Base-by-base conservation (phyloP, 768 basidiomycete species). In the Psilocybe subaeruginosa region DNA sequence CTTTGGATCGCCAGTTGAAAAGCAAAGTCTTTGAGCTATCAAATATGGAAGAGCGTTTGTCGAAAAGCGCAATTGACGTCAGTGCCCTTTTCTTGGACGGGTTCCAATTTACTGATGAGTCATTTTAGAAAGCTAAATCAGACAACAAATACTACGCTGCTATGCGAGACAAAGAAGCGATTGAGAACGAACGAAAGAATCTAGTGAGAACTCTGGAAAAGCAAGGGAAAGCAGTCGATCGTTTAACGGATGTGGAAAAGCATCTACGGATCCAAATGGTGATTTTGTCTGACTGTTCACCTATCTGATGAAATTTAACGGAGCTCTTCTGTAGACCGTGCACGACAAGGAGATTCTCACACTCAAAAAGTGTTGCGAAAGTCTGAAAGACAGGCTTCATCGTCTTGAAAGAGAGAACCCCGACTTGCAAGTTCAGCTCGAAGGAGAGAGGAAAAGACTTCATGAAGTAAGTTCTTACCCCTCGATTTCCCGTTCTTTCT, bases 81-180 rank as follows among this genome's bases (percentile, higher is more conserved):
- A 56, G 84, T 78, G 35, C 29, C 58, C 64, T 19, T 50, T 17
- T 41, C 5, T n/a, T 47, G 19, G 9, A 19, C 56, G 11, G 27
- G 29, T 17, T 23, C 59, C 35, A n/a, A 16, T 16, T 63, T 37
- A 46, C 45, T 59, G 4, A 55, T 39, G 37, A 8, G 12, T 45
- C 16, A 12, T 46, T 37, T 55, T 74, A 98, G 94, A 93, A 93
- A 89, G 92, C 94, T 8, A 98, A 97, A 76, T 88, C 92, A 14
- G 96, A 98, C 61, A 97, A 95, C 78, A 98, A 96, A 73, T 99
- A 87, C 71, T 99, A 88, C 70, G 85, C 92, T 16, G 89, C 89
- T 2, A 92, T 97, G 89, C 88, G 95, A 31, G 88, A 90, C 59
- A 95, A 91, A 74, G 95, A 97, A 61, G 88, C 92, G 16, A 75